Evolutionary conservation across 2,329 filamentous ascomycete species (phyloP).

Genomic region (Huntiella omanensis): DNA sequence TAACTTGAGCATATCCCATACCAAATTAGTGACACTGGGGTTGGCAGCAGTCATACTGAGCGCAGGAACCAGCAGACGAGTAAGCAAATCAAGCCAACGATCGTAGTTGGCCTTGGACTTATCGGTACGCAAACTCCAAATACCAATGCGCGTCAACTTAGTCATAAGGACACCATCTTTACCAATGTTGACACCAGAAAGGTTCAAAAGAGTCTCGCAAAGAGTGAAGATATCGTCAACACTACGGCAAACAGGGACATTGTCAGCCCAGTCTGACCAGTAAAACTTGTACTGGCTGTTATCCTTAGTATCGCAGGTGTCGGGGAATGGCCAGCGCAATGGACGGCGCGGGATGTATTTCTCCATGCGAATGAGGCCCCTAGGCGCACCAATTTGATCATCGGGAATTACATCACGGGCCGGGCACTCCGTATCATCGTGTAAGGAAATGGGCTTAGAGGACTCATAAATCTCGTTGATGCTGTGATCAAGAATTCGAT

Average conservation of each 20-base stretch:
- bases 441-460: slow-evolving; percentile 1
- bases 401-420: slow-evolving; percentile 20
- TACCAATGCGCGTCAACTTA: slow-evolving; percentile 73
- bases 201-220: slow-evolving; percentile 65
- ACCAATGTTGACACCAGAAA: slow-evolving; percentile 78
- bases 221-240: slow-evolving; percentile 82
- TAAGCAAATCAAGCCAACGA: slow-evolving; percentile 73
- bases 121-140: slow-evolving; percentile 53
- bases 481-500: slow-evolving; percentile 69
- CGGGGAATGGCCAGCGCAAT: slow-evolving; percentile 69
- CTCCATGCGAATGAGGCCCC: slow-evolving; percentile 46
- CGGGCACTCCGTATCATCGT: background rate
- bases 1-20: slow-evolving; percentile 64
- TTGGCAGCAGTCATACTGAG: slow-evolving; percentile 76
- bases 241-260: slow-evolving; percentile 74
- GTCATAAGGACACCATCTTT: slow-evolving; percentile 59
- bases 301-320: slow-evolving; percentile 56
- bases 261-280: slow-evolving; percentile 94
- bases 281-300: slow-evolving; percentile 79
- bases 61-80: slow-evolving; percentile 68
- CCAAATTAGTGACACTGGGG: slow-evolving; percentile 63
- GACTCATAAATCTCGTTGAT: slow-evolving; percentile 49
- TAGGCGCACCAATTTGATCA: slow-evolving; percentile 49
- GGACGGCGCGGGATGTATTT: slow-evolving; percentile 44
- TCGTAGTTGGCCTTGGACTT: slow-evolving; percentile 47